Evolutionary conservation across 371 early-diverging fungal genomes (phyloP).

Genomic region (Capillidium rhysosporum): DNA sequence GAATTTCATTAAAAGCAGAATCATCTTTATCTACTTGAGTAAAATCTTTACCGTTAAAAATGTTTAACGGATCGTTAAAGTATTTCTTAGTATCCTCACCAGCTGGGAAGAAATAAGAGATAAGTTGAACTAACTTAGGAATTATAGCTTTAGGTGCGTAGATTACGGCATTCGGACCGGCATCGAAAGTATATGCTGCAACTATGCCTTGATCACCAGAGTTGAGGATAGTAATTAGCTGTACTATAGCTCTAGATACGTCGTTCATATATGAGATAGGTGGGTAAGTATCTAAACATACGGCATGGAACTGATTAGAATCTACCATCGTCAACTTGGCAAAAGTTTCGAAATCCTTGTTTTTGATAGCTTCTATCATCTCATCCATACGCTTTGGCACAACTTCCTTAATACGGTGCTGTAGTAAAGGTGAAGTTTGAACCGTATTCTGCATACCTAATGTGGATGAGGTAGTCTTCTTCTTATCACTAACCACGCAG

Average conservation of each 20-base stretch:
- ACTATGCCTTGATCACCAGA: slow-evolving; percentile 28
- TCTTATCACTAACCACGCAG: slow-evolving; percentile 77
- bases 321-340: slow-evolving; percentile 94
- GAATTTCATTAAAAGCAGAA: slow-evolving; percentile 14
- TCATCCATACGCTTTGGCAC: slow-evolving; percentile 76
- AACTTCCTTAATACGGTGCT: slow-evolving; percentile 52
- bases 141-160: slow-evolving; percentile 66
- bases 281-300: slow-evolving; percentile 82
- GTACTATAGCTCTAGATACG: slow-evolving; percentile 73
- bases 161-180: slow-evolving; percentile 97
- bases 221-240: slow-evolving; percentile 73
- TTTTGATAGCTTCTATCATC: slow-evolving; percentile 65
- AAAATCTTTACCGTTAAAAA: slow-evolving; percentile 13
- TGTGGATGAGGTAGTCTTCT: slow-evolving; percentile 83
- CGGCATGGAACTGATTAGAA: slow-evolving; percentile 97
- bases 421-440: slow-evolving; percentile 69
- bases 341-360: slow-evolving; percentile 75
- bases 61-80: slow-evolving; percentile 39
- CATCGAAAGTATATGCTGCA: slow-evolving; percentile 87
- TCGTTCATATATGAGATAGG: slow-evolving; percentile 93
- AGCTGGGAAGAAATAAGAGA: slow-evolving; percentile 70
- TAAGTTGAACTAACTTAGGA: slow-evolving; percentile 56
- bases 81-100: slow-evolving; percentile 16
- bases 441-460: slow-evolving; percentile 95
- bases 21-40: neutral